Evolutionary conservation across 2,329 filamentous ascomycete genomes (phyloP), one percentile per base, ranked within the genome.

Genomic region (Xylariaceae sp.): DNA sequence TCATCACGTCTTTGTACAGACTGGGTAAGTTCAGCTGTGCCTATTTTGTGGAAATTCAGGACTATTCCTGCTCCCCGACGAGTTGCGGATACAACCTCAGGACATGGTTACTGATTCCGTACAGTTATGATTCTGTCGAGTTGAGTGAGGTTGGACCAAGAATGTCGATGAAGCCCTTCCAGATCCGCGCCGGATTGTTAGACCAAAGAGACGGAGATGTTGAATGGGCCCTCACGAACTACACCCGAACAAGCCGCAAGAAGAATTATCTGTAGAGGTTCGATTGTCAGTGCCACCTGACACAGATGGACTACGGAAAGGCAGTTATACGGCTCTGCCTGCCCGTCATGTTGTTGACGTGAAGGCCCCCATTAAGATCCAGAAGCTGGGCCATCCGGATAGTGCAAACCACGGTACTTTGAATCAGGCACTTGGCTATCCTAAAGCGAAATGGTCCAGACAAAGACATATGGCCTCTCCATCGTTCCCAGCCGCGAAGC

Each of bases 141-240:
- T 66, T 95, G 53, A 83, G 85, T 11, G 88, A 95, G 61, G 88
- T 94, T 35, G 88, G 90, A 0, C 92, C 92, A 1, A 75, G 92
- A 41, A 95, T 97, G 87, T 95, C 88, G n/a, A 92, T 97, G 88
- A 75, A 88, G 51, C 70, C 88, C 37, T 98, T 97, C 59, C 88
- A 97, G 67, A 95, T 98, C 46, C 76, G 89, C 32, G 83, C 83
- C 37, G 90, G 92, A 12, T 94, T 90, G 3, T 69, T 96, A 44
- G 92, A 97, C 59, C 94, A 89, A 57, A 94, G 94, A 63, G 86
- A 94, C 51, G 90, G 90, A 3, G 92, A 98, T 64, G 81, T 94
- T 4, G 92, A 98, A 66, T 98, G 92, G 92, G 85, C 92, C 48
- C 71, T 98, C 48, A 94, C 87, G 46, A 90, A 96, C 59, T 98